phyloP scores from a whole-genome alignment of 1,139 yeast genomes.

The Arxiozyma slooffiae region DNA sequence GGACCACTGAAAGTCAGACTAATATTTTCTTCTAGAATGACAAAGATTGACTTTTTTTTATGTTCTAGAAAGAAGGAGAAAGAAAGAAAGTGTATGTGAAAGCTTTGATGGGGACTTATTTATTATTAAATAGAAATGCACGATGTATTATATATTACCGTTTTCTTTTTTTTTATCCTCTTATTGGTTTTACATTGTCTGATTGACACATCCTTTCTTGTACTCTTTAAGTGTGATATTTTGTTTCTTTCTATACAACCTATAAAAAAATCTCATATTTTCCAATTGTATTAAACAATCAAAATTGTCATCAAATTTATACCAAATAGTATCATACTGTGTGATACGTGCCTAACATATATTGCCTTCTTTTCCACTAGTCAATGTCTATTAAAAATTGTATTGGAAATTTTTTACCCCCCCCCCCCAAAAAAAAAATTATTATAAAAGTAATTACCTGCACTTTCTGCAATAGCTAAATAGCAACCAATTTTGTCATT shows the following conservation, averaged over 20 bases:
- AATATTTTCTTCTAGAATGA: too few species aligned
- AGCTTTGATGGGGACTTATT: too few species aligned
- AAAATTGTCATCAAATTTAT: constrained; percentile 47
- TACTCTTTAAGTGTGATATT: background rate
- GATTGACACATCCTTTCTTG: too few species aligned
- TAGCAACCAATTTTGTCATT: constrained; percentile 48
- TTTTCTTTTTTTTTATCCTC: background rate
- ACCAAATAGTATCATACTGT: constrained; percentile 74
- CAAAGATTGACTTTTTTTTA: too few species aligned
- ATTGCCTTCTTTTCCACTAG: constrained; percentile 34
- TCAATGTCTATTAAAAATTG: constrained; percentile 69
- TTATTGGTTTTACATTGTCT: too few species aligned
- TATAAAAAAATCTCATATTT: constrained; percentile 77
- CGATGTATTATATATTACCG: too few species aligned
- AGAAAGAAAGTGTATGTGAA: too few species aligned
- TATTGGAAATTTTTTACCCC: constrained; percentile 68
- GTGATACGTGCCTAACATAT: constrained; percentile 62
- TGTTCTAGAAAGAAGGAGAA: too few species aligned
- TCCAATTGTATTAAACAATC: constrained; percentile 66
- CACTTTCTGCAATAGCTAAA: constrained; percentile 70
- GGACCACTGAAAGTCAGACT: background rate
- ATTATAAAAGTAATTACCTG: constrained; percentile 81
- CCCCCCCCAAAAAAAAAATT: too few species aligned
- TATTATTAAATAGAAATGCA: too few species aligned
- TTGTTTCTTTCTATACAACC: constrained; percentile 51